Base-by-base conservation (phyloP, 73 alveolate species). In the Symbiodinium pilosum region DNA sequence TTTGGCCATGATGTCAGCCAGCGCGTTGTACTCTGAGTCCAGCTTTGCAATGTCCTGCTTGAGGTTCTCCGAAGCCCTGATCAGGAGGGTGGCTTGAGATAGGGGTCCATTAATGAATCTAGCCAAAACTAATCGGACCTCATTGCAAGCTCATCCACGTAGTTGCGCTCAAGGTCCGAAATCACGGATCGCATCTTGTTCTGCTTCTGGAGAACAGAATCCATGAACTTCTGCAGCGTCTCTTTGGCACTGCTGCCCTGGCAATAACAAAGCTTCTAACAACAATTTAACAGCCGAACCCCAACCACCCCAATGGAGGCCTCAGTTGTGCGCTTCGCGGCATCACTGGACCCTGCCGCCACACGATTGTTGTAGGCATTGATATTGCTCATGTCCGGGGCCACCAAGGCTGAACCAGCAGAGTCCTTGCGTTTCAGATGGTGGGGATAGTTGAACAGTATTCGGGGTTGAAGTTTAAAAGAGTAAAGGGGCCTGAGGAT, bases 1-100 rank as follows among this genome's bases (percentile, higher is more conserved):
- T 8, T 86, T 86, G 84, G 93, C 93, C 84, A 86, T 51, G 54
- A 3, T 32, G 11, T 86, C 93, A 32, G 83, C 56, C 32, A 86
- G 54, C 41, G 12, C 56, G 83, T 47, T 86, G 84, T 51, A 86
- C 44, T 52, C 84, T 4, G 4, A 38, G 41, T 86, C 93, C 93
- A 86, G 41, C 52, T 73, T 11, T 40, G 4, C 5, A n/a, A 86
- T 56, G 40, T 86, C 93, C 12, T 30, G 30, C 43, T 47, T 52
- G 84, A 86, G 36, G 39, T 7, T 36, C 59, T 26, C 52, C 36
- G 34, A 43, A 68, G 77, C n/a, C 77, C 93, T 47, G 52, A 47
- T 20, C 20, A 9, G 71, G 38, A 30, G 26, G 86, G 38, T 43
- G 43, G 36, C n/a, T 41, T n/a, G 3, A 20, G 86, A 14, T n/a